Evolutionary conservation across 1,139 yeast species (phyloP).

Genomic region (Geotrichum phurueaensis): DNA sequence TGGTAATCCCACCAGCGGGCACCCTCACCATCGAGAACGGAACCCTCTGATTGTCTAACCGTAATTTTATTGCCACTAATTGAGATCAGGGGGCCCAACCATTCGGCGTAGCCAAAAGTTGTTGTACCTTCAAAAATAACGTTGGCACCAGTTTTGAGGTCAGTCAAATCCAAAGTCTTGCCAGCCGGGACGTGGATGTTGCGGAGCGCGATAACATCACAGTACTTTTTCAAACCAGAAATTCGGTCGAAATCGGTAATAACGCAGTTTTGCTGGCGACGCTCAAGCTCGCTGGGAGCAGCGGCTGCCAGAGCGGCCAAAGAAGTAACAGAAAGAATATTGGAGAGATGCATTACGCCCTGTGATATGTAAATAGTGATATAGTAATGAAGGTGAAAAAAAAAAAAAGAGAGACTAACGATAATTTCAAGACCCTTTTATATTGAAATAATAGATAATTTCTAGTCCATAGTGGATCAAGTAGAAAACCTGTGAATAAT

Average conservation of each 20-base stretch:
- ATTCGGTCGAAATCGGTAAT: background rate
- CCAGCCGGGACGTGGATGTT: slow-evolving; percentile 1
- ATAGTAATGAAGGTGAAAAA: slow-evolving; percentile 1
- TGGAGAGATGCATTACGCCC: background rate
- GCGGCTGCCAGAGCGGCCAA: background rate
- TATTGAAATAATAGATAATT: background rate
- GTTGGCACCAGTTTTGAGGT: background rate
- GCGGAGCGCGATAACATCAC: background rate
- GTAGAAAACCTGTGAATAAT: background rate
- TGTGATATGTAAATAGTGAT: background rate
- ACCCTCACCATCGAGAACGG: background rate
- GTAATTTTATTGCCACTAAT: background rate
- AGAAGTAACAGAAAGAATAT: background rate
- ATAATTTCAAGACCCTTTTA: background rate
- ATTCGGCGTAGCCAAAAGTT: background rate
- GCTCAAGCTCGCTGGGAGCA: background rate
- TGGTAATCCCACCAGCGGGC: background rate
- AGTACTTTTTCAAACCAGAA: background rate
- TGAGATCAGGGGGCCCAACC: background rate
- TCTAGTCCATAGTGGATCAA: background rate
- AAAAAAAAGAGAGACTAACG: background rate
- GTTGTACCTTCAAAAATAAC: background rate
- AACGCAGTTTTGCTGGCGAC: background rate
- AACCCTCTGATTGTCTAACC: background rate
- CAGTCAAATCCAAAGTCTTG: background rate